Base-by-base conservation (phyloP, 306 rosid genomes). In the Cicer cuneatum region DNA sequence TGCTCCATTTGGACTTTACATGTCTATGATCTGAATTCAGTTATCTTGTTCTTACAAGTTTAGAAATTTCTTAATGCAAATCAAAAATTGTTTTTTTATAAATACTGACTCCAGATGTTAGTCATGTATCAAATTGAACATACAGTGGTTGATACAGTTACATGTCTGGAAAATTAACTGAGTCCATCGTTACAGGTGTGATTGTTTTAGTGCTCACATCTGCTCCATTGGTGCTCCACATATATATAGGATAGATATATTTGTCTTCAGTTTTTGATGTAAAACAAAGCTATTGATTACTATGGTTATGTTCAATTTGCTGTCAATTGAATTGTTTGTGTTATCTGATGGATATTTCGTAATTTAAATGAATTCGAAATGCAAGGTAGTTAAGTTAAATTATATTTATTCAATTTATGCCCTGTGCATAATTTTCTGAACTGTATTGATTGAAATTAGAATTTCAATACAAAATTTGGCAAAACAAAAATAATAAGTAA, bases 141-240 rank as follows among this genome's bases (percentile, higher is more conserved):
- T 54, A 13, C 39, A 5, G 60, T 75, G 69, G 84, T 38, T 76
- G 82, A 72, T 82, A 82, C 80, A n/a, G 88, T 82, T 81, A 75
- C 80, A 10, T 38, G 80, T 85, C 82, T 79, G 82, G 84, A 33
- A 78, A 52, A 82, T 74, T 42, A 53, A 81, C 15, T 0, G 86
- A 38, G 84, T 71, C 80, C 81, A 21, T 82, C 71, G 82, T 85
- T 81, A 74, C 88, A 78, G 86, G 73, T 79, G 84, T 78, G 80
- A 45, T 82, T 19, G 47, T 75, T 58, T 54, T 40, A 11, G 41
- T 81, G 78, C 81, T 64, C 66, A 78, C 74, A 78, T 85, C 78
- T 85, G 88, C 77, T 82, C 86, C 86, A 78, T 78, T 75, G 15
- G 83, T 67, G 54, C 78, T 53, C 71, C 54, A 83, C 82, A 19